Evolutionary conservation across 352 stramenopile species (phyloP), one percentile per base, ranked within the genome.

Genomic region (Globisporangium irregulare): DNA sequence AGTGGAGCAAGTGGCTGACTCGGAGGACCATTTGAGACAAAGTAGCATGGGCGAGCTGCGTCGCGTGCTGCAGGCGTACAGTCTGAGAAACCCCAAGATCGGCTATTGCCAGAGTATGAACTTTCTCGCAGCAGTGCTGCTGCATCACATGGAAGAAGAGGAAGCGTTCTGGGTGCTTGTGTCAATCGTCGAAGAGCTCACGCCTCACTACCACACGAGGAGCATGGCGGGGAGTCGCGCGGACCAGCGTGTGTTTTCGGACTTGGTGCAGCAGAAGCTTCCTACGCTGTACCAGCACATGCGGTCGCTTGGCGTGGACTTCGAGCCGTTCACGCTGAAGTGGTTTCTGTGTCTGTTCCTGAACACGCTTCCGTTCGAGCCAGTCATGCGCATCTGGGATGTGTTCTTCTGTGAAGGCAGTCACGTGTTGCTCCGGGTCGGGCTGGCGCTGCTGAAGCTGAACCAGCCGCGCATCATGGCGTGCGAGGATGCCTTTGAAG

Each of bases 291-390:
- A 81, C 34, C 75, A 73, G 34, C 89, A 96, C 66, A 75, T 97
- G 51, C 77, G 92, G 24, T 38, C 46, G 3, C 75, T 97, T 4
- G 77, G 89, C 48, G 86, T 97, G 6, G 86, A 96, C 62, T 81
- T 97, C 63, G 86, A 94, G 60, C 89, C 90, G 24, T 91, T 98
- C 51, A 97, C 92, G 46, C 86, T 96, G 64, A 97, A 97, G 70
- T 98, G 92, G 92, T 98, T 97, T 53, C 69, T 98, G 0, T 98
- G 92, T 72, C 69, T 97, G 3, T 98, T 97, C 74, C 74, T 98
- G n/a, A 97, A 97, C 69, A 95, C 90, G 27, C 71, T 98, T 20
- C 88, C 89, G 18, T 88, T 97, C 43, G 89, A 97, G 54, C 87
- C 86, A 0, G 90, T 91, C n/a, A 77, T 97, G 73, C 82, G 91